Evolutionary conservation across 2,329 filamentous ascomycete species (phyloP), one percentile per base, ranked within the genome.

Genomic region (Nemania diffusa): DNA sequence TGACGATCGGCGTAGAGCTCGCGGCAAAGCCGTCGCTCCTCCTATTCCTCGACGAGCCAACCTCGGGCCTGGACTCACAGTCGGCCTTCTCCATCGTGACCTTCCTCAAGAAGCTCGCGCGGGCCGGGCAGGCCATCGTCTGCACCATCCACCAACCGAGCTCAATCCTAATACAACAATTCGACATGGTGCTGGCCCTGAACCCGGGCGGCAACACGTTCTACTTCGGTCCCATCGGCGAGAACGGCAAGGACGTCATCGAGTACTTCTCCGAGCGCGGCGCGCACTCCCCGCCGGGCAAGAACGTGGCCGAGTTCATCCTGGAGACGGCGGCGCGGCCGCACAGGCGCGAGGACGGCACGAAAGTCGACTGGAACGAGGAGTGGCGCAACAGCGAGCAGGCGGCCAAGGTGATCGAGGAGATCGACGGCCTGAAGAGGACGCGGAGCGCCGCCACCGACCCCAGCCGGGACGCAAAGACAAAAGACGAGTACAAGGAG

Each of bases 61-160:
- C 91, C 0, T 88, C 85, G 67, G 90, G 90, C 65, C 83, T 93
- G 3, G 90, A 93, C 77, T 88, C 85, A 15, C 90, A 92, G 71
- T 88, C 87, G 1, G 90, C 91, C 0, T 91, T 85, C 77, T 90
- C 86, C 0, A 92, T 92, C 66, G 84, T 92, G 3, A 83, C 87
- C 0, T 92, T 92, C 80, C 74, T 92, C 62, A 89, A 88, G 80
- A 92, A 92, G 75, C 82, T 92, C 2, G 84, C 88, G 5, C 81
- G 84, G 7, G 87, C 89, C 13, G 90, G 90, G 1, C 89, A 92
- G 74, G 90, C 90, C 7, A 91, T 93, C 69, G 82, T 93, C 59
- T 92, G 90, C 78, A 92, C 90, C 0, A 92, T 92, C 61, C 90
- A 92, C 74, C 90, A 92, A 74, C 90, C 90, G 3, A 90, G 87